Evolutionary conservation across 1,284 basidiomycete genomes (phyloP).

Genomic region (Athelia sp.): DNA sequence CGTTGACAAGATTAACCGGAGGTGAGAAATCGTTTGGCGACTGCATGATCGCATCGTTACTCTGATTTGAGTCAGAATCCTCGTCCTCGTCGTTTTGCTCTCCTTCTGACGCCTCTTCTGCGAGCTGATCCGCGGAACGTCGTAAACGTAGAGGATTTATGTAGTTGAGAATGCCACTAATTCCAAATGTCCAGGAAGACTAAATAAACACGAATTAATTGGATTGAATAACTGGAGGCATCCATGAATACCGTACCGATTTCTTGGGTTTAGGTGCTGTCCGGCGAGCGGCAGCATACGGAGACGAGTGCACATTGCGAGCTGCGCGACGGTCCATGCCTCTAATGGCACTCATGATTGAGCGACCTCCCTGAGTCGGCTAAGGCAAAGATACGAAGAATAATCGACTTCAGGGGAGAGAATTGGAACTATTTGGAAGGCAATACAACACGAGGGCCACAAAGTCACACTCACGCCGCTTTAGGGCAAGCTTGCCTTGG

Average conservation of each 20-base stretch:
- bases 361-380: not conserved
- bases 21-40: not conserved
- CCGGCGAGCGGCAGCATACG: conserved; percentile 26
- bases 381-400: no score
- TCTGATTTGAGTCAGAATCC: conserved; percentile 5
- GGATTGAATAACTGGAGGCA: conserved; percentile 4
- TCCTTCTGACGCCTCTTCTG: conserved; percentile 13
- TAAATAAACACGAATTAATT: conserved; percentile 17
- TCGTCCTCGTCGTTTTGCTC: not conserved
- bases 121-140: conserved; percentile 10
- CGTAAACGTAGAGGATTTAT: conserved; percentile 39
- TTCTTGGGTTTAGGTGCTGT: conserved; percentile 35
- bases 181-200: conserved; percentile 41
- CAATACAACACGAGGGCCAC: not conserved
- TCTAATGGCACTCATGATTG: conserved; percentile 48
- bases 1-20: not conserved
- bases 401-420: not conserved
- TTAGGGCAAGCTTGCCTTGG: no score
- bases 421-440: no score
- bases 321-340: conserved; percentile 33
- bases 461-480: no score
- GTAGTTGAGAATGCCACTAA: conserved; percentile 36
- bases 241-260: conserved; percentile 29
- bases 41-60: not conserved
- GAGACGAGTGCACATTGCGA: conserved; percentile 29